These are phyloP conservation scores for Fusarium torulosum DNA, from an alignment of 2,329 filamentous ascomycete genomes.

Conservation along the genomic window DNA sequence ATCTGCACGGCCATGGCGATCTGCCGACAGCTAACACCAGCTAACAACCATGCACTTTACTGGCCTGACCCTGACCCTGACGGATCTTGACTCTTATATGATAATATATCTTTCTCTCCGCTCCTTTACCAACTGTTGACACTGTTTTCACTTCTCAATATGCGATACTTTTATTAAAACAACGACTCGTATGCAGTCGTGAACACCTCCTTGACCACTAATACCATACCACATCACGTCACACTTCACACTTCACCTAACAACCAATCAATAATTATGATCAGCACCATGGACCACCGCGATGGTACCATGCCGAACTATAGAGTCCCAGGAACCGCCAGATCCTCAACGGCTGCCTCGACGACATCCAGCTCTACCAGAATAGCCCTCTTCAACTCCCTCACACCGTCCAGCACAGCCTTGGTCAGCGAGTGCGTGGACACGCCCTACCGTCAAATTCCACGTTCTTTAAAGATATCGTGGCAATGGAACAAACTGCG, in stretches of 20 bases:
- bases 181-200: constrained; percentile 12
- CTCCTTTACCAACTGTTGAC: constrained; percentile 11
- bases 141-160: constrained; percentile 1
- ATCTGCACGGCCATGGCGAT: constrained; percentile 16
- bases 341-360: constrained; percentile 33
- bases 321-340: constrained; percentile 29
- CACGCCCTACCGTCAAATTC: constrained; percentile 31
- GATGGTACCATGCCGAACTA: constrained; percentile 15
- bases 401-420: constrained; percentile 36
- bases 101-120: constrained; percentile 10
- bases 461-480: constrained; percentile 33
- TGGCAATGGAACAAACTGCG: constrained; percentile 41
- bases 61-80: too few relatives aligned
- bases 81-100: background rate
- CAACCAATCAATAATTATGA: constrained; percentile 8
- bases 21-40: constrained; percentile 28
- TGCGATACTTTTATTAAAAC: constrained; percentile 8
- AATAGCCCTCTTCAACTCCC: constrained; percentile 33
- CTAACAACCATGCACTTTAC: background rate
- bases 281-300: constrained; percentile 19
- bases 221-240: background rate
- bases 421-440: constrained; percentile 35
- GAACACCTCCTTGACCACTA: constrained; percentile 8
- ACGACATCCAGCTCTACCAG: constrained; percentile 34
- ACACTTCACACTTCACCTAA: background rate